phyloP scores from a whole-genome alignment of 129 eudicot species.

The Apium graveolens region DNA sequence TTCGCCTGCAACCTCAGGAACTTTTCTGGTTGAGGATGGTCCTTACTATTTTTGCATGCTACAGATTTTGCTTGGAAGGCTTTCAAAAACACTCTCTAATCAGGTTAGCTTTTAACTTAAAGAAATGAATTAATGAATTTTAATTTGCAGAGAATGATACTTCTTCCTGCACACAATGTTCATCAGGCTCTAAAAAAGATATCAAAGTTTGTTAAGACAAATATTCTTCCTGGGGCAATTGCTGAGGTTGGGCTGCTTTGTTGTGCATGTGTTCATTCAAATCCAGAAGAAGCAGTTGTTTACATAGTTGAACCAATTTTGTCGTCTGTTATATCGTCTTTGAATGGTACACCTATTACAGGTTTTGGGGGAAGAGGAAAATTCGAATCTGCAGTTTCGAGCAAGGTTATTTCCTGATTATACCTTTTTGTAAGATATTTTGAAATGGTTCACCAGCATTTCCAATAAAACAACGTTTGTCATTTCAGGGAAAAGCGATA shows the following conservation, averaged over 20 bases:
- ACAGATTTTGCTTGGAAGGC: constrained; percentile 84
- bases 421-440: constrained; percentile 1
- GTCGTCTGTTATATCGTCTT: constrained; percentile 58
- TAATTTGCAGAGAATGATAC: constrained; percentile 2
- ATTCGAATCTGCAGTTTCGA: constrained; percentile 30
- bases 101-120: constrained; percentile 43
- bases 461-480: constrained; percentile 4
- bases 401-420: constrained; percentile 44
- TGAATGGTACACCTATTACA: constrained; percentile 70
- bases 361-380: constrained; percentile 76
- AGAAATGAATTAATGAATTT: neutral
- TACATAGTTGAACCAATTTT: constrained; percentile 81
- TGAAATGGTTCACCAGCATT: constrained; percentile 16
- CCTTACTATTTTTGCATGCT: constrained; percentile 94
- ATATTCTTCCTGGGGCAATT: constrained; percentile 97
- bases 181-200: constrained; percentile 82
- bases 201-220: constrained; percentile 78
- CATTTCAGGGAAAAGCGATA: constrained; percentile 49
- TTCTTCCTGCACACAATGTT: constrained; percentile 7
- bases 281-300: constrained; percentile 68
- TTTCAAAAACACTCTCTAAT: constrained; percentile 71
- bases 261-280: constrained; percentile 88
- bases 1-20: constrained; percentile 73
- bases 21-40: constrained; percentile 95
- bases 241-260: constrained; percentile 98